phyloP scores from a whole-genome alignment of 345 rosid genomes.

The Pistacia integerrima region DNA sequence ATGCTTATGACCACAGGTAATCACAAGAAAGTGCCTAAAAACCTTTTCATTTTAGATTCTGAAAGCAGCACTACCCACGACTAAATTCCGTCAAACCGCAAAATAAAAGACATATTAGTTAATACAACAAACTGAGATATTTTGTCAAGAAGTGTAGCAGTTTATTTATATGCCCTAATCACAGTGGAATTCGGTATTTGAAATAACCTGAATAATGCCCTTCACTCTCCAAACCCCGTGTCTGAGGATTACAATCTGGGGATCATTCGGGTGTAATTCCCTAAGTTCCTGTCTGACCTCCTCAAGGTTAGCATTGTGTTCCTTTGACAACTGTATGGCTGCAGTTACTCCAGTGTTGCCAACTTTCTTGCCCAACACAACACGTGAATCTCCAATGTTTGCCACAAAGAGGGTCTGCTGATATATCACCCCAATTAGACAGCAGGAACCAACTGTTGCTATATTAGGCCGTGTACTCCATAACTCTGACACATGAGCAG shows the following conservation, averaged over 20 bases:
- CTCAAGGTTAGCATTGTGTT: conserved; percentile 86
- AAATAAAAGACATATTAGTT: background rate
- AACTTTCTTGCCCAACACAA: conserved; percentile 81
- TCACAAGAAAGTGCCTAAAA: background rate
- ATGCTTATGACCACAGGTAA: background rate
- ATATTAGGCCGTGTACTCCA: conserved; percentile 64
- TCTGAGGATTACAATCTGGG: conserved; percentile 75
- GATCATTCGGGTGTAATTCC: conserved; percentile 83
- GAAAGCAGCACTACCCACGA: background rate
- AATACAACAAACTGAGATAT: background rate
- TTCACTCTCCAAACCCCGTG: conserved; percentile 98
- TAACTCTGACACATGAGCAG: conserved; percentile 63
- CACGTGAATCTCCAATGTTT: conserved; percentile 85
- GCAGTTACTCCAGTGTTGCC: conserved; percentile 68
- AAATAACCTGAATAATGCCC: conserved; percentile 83
- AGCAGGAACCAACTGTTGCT: conserved; percentile 84
- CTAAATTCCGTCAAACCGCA: background rate
- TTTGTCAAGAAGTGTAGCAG: conserved; percentile 2
- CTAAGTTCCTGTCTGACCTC: conserved; percentile 80
- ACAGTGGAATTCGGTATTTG: conserved; percentile 10
- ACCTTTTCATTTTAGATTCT: background rate
- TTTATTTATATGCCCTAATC: conserved; percentile 2
- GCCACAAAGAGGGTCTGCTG: conserved; percentile 83
- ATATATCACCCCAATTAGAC: conserved; percentile 83
- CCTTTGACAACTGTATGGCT: conserved; percentile 80